Evolutionary conservation across 345 rosid genomes (phyloP), one percentile per base, ranked within the genome.

Genomic region (Brassica juncea): DNA sequence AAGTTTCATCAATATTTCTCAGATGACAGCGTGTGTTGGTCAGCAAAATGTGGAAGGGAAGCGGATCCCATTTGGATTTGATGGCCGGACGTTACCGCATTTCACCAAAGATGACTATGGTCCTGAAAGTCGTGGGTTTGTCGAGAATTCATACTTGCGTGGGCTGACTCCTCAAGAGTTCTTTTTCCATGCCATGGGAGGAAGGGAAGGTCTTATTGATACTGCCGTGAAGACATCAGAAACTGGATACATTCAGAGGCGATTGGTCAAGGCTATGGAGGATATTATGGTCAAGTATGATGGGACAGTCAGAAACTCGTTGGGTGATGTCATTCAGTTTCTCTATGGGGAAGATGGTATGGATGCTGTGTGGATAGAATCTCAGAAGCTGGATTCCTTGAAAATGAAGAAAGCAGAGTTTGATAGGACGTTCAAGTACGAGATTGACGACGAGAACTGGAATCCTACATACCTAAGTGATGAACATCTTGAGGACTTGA

Each of bases 1-100:
- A 76, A 94, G 99, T 90, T 94, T 94, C 81, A 94, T 94, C 70
- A 94, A 94, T 76, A 94, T 93, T 80, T 94, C 99, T 59, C 98
- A 94, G 84, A 94, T 94, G 99, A 94, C 98, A 82, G 99, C 99
- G 64, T 94, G 98, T 88, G 98, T 94, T 67, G 99, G 99, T 63
- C 99, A 94, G 90, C 99, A 94, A 85, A 94, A 94, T 87, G 99
- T 94, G 37, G 99, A 94, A 89, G 99, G 99, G 64, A 94, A 91
- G 86, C 97, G 99, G 61, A 94, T 92, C 34, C 99, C 98, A 0
- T 94, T 84, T 86, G 99, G 99, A 32, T 94, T 94, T 71, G 80
- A 89, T 73, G 98, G 88, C 68, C 88, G 98, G 77, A 94, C 99
- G 2, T 83, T 94, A 84, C 99, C 99, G 4, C 99, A 94, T 85